Conservation (phyloP, 805 yeast species). For the Spathaspora hagerdaliae region DNA sequence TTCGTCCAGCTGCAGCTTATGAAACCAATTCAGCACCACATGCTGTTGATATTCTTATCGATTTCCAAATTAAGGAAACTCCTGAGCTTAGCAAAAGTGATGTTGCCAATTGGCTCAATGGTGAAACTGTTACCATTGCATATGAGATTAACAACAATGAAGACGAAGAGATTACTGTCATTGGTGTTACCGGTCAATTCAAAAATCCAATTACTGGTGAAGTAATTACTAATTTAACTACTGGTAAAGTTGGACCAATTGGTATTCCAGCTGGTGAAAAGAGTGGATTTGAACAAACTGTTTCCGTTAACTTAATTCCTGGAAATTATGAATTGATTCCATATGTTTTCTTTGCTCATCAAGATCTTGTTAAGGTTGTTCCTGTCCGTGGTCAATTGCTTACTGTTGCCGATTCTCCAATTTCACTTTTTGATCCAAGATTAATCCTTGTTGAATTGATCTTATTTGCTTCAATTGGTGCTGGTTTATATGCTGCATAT, state of each 20-base stretch:
- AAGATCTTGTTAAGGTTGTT: conserved; percentile 48
- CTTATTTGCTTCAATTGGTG: conserved; percentile 46
- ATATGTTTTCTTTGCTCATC: conserved; percentile 47
- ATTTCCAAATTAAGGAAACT: conserved; percentile 45
- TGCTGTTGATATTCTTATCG: conserved; percentile 32
- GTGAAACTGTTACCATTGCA: conserved; percentile 48
- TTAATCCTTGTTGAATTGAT: conserved; percentile 59
- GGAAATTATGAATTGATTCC: conserved; percentile 60
- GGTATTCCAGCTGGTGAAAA: conserved; percentile 47
- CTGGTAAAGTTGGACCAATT: conserved; percentile 60
- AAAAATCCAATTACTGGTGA: conserved; percentile 51
- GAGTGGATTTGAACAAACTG: conserved; percentile 50
- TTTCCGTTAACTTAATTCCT: conserved; percentile 57
- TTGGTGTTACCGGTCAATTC: conserved; percentile 69
- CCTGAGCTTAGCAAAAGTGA: conserved; percentile 36
- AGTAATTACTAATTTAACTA: conserved; percentile 57
- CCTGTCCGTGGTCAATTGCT: conserved; percentile 58
- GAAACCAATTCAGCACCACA: conserved; percentile 6
- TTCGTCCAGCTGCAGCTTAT: conserved; percentile 5
- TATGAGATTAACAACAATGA: conserved; percentile 56
- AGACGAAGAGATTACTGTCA: conserved; percentile 49
- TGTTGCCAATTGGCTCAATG: conserved; percentile 42
- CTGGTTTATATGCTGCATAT: conserved; percentile 46
- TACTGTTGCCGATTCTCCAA: conserved; percentile 55
- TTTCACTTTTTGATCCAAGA: conserved; percentile 72